These are phyloP conservation scores for Protomyces lactucae-debilis DNA, from an alignment of 1,139 yeast genomes.

Conservation along the genomic window DNA sequence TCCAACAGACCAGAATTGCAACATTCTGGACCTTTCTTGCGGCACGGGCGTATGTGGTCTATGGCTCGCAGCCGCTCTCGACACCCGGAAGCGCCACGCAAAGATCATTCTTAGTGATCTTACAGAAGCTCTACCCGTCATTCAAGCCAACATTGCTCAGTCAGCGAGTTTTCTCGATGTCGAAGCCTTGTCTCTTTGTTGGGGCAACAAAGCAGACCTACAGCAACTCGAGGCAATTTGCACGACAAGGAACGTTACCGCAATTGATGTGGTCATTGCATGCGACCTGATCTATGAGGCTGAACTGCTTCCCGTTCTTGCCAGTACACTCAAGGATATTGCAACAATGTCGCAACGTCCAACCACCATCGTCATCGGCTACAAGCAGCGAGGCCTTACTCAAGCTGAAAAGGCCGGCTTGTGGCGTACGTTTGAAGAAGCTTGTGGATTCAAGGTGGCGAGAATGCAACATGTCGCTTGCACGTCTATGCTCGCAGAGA, in stretches of 20 bases:
- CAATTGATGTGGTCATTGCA: conserved; percentile 29
- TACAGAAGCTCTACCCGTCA: conserved; percentile 30
- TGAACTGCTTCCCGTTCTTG: conserved; percentile 27
- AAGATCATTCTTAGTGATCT: conserved; percentile 28
- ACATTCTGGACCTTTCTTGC: conserved; percentile 30
- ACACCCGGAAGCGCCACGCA: background rate
- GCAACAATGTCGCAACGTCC: conserved; percentile 10
- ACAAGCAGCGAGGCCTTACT: conserved; percentile 32
- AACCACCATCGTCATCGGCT: conserved; percentile 30
- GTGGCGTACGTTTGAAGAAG: conserved; percentile 24
- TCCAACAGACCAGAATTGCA: background rate
- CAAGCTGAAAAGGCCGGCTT: conserved; percentile 24
- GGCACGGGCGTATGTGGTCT: conserved; percentile 33
- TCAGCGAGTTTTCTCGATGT: background rate
- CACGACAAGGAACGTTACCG: conserved; percentile 17
- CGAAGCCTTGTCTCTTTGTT: background rate
- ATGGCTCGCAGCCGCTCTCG: conserved; percentile 15
- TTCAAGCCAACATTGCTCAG: conserved; percentile 17
- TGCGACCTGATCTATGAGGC: conserved; percentile 32
- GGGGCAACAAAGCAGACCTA: background rate
- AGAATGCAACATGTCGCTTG: background rate
- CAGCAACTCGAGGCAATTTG: background rate
- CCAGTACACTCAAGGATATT: conserved; percentile 25
- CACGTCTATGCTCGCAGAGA: background rate
- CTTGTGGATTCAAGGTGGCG: conserved; percentile 14